Conservation (phyloP, 192 early-diverging fungal species). For the Backusella mclennaniae region DNA sequence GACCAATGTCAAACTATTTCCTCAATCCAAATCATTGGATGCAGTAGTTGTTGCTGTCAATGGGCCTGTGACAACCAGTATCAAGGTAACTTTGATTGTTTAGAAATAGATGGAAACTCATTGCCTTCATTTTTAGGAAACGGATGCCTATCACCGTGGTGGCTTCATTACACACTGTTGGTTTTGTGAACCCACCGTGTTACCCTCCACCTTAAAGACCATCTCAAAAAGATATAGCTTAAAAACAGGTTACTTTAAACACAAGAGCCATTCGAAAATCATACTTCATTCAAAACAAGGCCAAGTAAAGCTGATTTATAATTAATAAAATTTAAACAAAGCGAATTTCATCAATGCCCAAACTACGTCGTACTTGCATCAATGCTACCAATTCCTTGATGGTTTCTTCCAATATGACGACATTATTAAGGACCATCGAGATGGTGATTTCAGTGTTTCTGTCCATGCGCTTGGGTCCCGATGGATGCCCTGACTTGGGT, state of each 20-base stretch:
- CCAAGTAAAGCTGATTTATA: not conserved
- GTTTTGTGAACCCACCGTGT: not conserved
- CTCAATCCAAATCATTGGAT: not conserved
- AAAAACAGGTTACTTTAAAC: slow-evolving; percentile 1
- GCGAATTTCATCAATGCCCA: slow-evolving; percentile 60
- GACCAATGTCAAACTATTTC: not conserved
- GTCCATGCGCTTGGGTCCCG: slow-evolving; percentile 33
- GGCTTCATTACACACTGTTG: not conserved
- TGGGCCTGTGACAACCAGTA: not conserved
- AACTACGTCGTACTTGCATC: slow-evolving; percentile 72
- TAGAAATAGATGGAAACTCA: not conserved
- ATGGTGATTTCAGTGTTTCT: slow-evolving; percentile 51
- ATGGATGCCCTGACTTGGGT: slow-evolving; percentile 20
- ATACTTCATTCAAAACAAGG: slow-evolving; percentile 2
- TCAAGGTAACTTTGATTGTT: not conserved
- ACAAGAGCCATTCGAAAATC: not conserved
- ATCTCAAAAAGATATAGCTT: not conserved
- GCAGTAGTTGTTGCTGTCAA: not conserved
- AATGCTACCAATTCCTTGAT: slow-evolving; percentile 89
- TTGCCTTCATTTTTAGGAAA: not conserved
- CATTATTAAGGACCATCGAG: slow-evolving; percentile 78
- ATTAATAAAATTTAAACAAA: slow-evolving; percentile 15
- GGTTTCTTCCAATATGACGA: slow-evolving; percentile 88
- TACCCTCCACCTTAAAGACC: not conserved
- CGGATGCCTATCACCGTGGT: not conserved